A percentile compares a stretch with the other conserved stretches of the same genome.
Evolutionary conservation across 306 rosid genomes (phyloP).

Genomic region (Pterocarpus macrocarpus): DNA sequence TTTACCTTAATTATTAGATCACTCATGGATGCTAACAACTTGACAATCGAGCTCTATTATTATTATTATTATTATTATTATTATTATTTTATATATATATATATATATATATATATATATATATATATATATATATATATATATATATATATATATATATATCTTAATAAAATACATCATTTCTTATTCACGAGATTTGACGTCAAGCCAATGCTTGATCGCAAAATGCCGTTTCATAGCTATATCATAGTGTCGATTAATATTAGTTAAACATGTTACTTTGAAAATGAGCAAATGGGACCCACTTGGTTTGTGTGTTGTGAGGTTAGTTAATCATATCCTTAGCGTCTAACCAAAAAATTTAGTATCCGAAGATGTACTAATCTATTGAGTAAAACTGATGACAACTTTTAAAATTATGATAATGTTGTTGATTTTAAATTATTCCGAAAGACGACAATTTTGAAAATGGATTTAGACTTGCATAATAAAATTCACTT

Average conservation of each 20-base stretch:
- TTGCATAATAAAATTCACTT: not conserved
- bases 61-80: too few species aligned
- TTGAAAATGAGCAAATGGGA: slow-evolving; percentile 50
- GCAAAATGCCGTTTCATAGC: slow-evolving; percentile 10
- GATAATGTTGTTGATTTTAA: slow-evolving; percentile 34
- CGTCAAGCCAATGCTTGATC: slow-evolving; percentile 14
- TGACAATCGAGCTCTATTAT: slow-evolving; percentile 23
- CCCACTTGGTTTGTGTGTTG: slow-evolving; percentile 42
- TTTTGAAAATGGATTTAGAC: slow-evolving; percentile 40
- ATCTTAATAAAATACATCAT: not conserved
- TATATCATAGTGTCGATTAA: not conserved
- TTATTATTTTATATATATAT: too few species aligned
- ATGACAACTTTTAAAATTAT: slow-evolving; percentile 44
- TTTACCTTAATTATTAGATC: slow-evolving; percentile 15
- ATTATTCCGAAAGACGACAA: slow-evolving; percentile 49
- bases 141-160: too few species aligned
- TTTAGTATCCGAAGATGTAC: slow-evolving; percentile 44
- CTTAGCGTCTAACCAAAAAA: too few species aligned
- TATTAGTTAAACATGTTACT: slow-evolving; percentile 11
- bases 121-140: too few species aligned
- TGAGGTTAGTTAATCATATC: too few species aligned
- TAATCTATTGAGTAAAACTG: slow-evolving; percentile 37
- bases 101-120: too few species aligned
- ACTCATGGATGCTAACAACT: slow-evolving; percentile 13
- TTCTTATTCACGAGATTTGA: slow-evolving; percentile 2